Evolutionary conservation across 129 eudicot species (phyloP).

Genomic region (Escallonia rubra): DNA sequence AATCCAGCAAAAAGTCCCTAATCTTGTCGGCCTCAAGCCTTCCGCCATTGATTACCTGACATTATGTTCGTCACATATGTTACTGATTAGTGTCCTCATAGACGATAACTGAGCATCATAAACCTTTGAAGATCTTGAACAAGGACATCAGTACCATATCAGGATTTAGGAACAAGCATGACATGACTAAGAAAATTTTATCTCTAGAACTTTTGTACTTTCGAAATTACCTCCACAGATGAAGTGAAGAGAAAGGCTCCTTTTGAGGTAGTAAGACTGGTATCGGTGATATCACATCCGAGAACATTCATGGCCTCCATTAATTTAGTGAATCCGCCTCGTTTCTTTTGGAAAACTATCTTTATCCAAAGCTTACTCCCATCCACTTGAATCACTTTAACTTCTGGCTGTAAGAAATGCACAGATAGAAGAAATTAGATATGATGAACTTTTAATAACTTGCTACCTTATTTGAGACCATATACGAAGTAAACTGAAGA

Average conservation of each 20-base stretch:
- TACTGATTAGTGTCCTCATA: no score
- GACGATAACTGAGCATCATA: no score
- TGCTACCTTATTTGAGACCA: no score
- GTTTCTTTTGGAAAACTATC: slow-evolving; percentile 51
- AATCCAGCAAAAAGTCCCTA: slow-evolving; percentile 27
- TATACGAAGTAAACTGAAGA: background rate
- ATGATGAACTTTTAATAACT: no score
- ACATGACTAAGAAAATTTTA: background rate
- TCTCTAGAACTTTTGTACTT: background rate
- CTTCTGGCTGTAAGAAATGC: slow-evolving; percentile 35
- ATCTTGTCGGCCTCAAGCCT: slow-evolving; percentile 33
- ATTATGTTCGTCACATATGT: background rate
- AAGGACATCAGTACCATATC: no score
- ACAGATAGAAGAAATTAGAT: no score
- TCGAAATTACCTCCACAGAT: slow-evolving; percentile 37
- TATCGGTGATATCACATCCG: slow-evolving; percentile 47
- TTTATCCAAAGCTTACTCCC: slow-evolving; percentile 64
- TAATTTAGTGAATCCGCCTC: slow-evolving; percentile 43
- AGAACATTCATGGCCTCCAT: slow-evolving; percentile 50
- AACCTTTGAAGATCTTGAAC: no score
- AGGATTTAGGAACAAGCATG: no score
- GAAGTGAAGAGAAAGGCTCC: slow-evolving; percentile 71
- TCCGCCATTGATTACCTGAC: slow-evolving; percentile 43
- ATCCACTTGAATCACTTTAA: slow-evolving; percentile 41
- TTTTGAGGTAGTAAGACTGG: slow-evolving; percentile 49